Percentiles rank a stretch among this genome's conserved stretches.
phyloP scores from a whole-genome alignment of 352 stramenopile genomes.

The Thalassiosira exigua region DNA sequence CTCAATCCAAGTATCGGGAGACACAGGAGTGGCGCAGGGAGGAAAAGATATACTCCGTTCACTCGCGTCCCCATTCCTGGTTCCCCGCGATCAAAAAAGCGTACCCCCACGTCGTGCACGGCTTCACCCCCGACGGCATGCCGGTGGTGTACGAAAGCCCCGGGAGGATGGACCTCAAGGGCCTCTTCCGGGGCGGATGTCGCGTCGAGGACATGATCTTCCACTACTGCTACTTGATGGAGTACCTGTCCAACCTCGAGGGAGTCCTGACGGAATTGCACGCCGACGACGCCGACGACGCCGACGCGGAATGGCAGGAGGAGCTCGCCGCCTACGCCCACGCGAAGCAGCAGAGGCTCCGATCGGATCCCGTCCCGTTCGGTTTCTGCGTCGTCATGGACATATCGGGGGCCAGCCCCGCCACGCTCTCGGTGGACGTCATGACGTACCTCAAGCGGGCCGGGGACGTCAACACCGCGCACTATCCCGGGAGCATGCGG shows the following conservation, averaged over 20 bases:
- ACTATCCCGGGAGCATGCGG: conserved; percentile 65
- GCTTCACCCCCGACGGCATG: conserved; percentile 52
- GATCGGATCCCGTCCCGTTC: conserved; percentile 47
- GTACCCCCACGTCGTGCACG: conserved; percentile 72
- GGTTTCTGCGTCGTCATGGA: conserved; percentile 76
- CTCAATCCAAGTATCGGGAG: conserved; percentile 49
- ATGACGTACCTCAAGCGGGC: conserved; percentile 66
- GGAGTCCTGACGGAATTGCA: conserved; percentile 45
- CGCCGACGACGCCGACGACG: conserved; percentile 13
- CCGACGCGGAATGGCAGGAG: conserved; percentile 38
- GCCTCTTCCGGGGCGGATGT: conserved; percentile 61
- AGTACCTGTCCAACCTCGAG: conserved; percentile 68
- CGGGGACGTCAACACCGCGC: conserved; percentile 61
- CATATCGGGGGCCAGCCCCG: conserved; percentile 53
- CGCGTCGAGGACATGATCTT: conserved; percentile 68
- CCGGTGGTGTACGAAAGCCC: conserved; percentile 68
- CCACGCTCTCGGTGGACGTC: conserved; percentile 60
- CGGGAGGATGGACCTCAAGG: conserved; percentile 72
- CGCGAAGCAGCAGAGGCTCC: conserved; percentile 19
- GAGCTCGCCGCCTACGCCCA: conserved; percentile 36
- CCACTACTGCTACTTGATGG: conserved; percentile 76
- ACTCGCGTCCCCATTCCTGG: conserved; percentile 56
- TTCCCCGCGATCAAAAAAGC: conserved; percentile 68
- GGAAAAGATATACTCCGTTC: conserved; percentile 59
- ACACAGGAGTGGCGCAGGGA: conserved; percentile 60